Evolutionary conservation across 805 yeast species (phyloP).

Genomic region (Wickerhamomyces bovis): DNA sequence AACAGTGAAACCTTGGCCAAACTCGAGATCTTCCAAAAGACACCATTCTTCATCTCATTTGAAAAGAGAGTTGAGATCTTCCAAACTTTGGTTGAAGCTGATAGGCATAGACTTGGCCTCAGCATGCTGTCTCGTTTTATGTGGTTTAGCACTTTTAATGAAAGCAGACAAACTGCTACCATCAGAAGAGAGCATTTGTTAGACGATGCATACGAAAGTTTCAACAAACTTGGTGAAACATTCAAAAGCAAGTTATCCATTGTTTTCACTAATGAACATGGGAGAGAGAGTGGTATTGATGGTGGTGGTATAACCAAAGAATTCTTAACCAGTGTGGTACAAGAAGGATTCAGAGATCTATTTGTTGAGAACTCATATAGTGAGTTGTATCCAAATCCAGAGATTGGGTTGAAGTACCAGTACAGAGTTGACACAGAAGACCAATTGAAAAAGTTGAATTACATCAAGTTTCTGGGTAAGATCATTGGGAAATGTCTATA

Average conservation of each 20-base stretch:
- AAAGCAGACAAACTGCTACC: slow-evolving; percentile 34
- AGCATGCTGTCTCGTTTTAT: slow-evolving; percentile 1
- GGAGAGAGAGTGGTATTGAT: slow-evolving; percentile 85
- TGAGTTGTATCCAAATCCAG: slow-evolving; percentile 71
- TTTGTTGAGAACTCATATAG: slow-evolving; percentile 44
- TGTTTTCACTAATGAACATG: slow-evolving; percentile 64
- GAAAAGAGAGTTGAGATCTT: slow-evolving; percentile 67
- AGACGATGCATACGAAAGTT: slow-evolving; percentile 65
- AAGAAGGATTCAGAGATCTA: slow-evolving; percentile 52
- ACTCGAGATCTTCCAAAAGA: slow-evolving; percentile 47
- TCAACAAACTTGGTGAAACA: slow-evolving; percentile 44
- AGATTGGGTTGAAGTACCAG: slow-evolving; percentile 32
- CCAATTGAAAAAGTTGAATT: slow-evolving; percentile 26
- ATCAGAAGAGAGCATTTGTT: slow-evolving; percentile 67
- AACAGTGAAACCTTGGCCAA: slow-evolving; percentile 22
- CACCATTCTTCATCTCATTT: slow-evolving; percentile 81
- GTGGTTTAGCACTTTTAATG: slow-evolving; percentile 5
- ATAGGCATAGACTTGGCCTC: slow-evolving; percentile 31
- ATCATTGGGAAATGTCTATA: slow-evolving; percentile 85
- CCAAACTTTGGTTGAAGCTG: slow-evolving; percentile 53
- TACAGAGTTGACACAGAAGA: slow-evolving; percentile 28
- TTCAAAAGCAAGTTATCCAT: slow-evolving; percentile 61
- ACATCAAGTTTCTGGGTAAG: slow-evolving; percentile 65
- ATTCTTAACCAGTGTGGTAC: slow-evolving; percentile 65
- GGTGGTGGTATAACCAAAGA: slow-evolving; percentile 97